These are phyloP conservation scores for California macrophylla DNA, from an alignment of 441 rosid species.

Conservation along the genomic window DNA sequence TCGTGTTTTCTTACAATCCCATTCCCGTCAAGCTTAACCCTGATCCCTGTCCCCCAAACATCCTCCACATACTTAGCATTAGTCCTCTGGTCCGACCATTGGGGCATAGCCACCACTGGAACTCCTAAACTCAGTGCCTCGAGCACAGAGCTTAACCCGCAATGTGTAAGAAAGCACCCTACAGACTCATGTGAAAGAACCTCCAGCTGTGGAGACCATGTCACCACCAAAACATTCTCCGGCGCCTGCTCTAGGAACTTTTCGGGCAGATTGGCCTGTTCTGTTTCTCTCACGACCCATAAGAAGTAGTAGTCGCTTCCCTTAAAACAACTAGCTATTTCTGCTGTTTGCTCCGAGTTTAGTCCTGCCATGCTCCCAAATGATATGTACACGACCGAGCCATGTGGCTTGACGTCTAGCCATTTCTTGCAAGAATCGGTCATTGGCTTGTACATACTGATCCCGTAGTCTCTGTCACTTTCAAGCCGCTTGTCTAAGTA, in stretches of 20 bases:
- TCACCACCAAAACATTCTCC: neutral
- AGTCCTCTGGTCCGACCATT: neutral
- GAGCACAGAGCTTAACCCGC: neutral
- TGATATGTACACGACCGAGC: neutral
- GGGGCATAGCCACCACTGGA: neutral
- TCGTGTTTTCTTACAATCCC: neutral
- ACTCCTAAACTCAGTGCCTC: neutral
- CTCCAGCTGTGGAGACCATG: conserved; percentile 1
- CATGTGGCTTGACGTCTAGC: neutral
- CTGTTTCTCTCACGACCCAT: neutral
- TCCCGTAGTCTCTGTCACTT: neutral
- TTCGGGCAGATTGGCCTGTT: neutral
- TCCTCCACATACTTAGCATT: neutral
- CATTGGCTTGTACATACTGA: neutral
- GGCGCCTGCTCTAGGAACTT: neutral
- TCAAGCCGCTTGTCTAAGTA: neutral
- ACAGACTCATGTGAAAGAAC: neutral
- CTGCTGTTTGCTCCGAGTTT: neutral
- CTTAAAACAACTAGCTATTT: neutral
- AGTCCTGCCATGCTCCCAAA: neutral
- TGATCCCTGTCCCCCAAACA: neutral
- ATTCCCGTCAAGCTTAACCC: neutral
- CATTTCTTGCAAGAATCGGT: neutral
- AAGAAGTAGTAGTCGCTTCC: neutral
- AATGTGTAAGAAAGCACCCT: neutral